Base-by-base conservation (phyloP, 495 filamentous ascomycete genomes). In the Thozetella sp. region DNA sequence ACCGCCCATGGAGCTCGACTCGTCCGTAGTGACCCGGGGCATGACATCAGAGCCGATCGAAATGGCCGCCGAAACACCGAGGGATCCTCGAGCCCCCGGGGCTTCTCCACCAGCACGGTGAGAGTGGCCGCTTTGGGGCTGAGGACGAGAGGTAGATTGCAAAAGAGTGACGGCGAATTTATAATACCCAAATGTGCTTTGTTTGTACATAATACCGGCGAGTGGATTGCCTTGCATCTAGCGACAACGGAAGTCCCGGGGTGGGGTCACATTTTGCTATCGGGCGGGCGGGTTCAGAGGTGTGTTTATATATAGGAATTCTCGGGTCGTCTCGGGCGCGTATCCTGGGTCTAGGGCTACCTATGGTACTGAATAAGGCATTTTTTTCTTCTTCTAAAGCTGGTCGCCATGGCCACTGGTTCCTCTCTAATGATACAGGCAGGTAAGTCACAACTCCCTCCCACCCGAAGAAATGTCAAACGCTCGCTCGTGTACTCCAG, bases 1-100 rank as follows among this genome's bases (percentile, higher is more conserved):
- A 45, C 61, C 55, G 27, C 22, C 51, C 1, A 45, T 60, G 34
- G 65, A 68, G 55, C 26, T 68, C 30, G 66, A 65, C 15, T 59
- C 30, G 0, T 4, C 34, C 2, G 51, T 2, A 1, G 25, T 56
- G 1, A 17, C 48, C 17, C 23, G 25, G 9, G 63, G 65, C 1
- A 54, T 46, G 2, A 24, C 40, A 3, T 26, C 22, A 2, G 59
- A 63, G 27, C 62, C 62, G 0, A 63, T 55, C 1, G 66, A 68
- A 60, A 65, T 68, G 60, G 24, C 30, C 2, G 57, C 11, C 2
- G 43, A 45, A 15, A 9, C 55, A 22, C 30, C 53, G 0, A 34
- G 4, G 27, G 19, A 51, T 2, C 10, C 57, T 19, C 15, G 27
- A 25, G 25, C 50, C 2, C 13, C 26, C 25, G n/a, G 3, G n/a